Evolutionary conservation across 2,329 filamentous ascomycete genomes (phyloP).

Genomic region (Hypoxylon sp.): DNA sequence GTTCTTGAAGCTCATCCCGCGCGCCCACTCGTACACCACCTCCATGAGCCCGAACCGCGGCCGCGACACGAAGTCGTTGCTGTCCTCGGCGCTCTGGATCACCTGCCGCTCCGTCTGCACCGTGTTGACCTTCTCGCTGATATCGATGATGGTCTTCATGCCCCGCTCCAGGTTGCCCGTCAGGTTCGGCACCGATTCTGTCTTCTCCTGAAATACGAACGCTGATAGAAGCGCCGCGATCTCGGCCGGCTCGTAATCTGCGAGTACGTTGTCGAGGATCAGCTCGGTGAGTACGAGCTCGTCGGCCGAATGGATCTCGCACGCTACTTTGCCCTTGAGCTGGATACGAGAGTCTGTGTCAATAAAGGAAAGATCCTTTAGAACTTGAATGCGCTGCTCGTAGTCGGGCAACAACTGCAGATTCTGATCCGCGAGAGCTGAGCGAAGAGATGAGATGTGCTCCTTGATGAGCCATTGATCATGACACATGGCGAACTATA

Average conservation of each 20-base stretch:
- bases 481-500: constrained; percentile 91
- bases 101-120: constrained; percentile 92
- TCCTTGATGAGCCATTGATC: constrained; percentile 97
- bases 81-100: constrained; percentile 86
- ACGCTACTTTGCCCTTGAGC: constrained; percentile 97
- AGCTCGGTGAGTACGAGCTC: constrained; percentile 96
- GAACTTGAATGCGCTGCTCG: constrained; percentile 89
- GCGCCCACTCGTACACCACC: constrained; percentile 98
- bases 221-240: constrained; percentile 92
- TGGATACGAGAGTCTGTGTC: constrained; percentile 87
- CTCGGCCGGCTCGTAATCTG: constrained; percentile 93
- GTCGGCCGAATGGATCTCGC: constrained; percentile 96
- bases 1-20: constrained; percentile 97
- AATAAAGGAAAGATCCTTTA: constrained; percentile 92
- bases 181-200: constrained; percentile 78
- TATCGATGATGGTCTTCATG: constrained; percentile 83
- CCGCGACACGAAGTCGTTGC: constrained; percentile 87
- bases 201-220: constrained; percentile 99
- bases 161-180: constrained; percentile 84
- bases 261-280: constrained; percentile 94
- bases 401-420: constrained; percentile 95
- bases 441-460: constrained; percentile 86
- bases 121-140: constrained; percentile 90
- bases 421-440: constrained; percentile 94
- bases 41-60: constrained; percentile 94